Percentiles rank a stretch among this genome's conserved stretches.
Conservation (phyloP, 306 rosid genomes). For the Fragaria iinumae region DNA sequence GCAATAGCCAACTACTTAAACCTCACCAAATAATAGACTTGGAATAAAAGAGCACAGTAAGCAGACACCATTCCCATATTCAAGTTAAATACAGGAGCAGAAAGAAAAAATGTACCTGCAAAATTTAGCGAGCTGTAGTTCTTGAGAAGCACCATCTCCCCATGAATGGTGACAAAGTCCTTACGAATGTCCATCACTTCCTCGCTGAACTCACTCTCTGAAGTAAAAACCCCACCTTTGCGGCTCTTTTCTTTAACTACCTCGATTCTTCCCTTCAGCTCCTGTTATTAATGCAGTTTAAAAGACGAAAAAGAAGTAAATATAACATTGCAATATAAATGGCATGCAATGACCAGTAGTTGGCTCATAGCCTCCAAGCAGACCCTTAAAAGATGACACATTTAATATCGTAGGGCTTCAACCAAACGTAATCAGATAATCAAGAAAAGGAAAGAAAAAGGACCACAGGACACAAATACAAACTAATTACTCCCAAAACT, state of each 20-base stretch:
- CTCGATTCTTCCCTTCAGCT: slow-evolving; percentile 84
- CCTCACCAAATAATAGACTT: neutral
- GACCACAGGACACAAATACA: neutral
- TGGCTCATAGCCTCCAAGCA: neutral
- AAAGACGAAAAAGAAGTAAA: neutral
- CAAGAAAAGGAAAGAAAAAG: neutral
- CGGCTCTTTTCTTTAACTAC: slow-evolving; percentile 62
- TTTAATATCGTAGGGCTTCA: neutral
- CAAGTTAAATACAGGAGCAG: slow-evolving; percentile 12
- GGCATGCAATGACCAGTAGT: neutral
- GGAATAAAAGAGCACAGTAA: neutral
- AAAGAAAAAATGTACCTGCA: slow-evolving; percentile 54
- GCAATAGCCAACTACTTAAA: slow-evolving; percentile 12
- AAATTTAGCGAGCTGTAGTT: slow-evolving; percentile 93
- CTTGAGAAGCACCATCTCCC: slow-evolving; percentile 94
- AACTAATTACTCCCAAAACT: neutral
- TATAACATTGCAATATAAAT: slow-evolving; percentile 12
- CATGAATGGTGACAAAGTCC: slow-evolving; percentile 94
- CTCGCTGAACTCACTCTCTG: slow-evolving; percentile 80
- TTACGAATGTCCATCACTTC: slow-evolving; percentile 93
- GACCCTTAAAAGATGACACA: neutral
- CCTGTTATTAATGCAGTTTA: slow-evolving; percentile 40
- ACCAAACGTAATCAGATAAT: neutral
- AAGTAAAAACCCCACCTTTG: slow-evolving; percentile 46
- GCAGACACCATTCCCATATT: slow-evolving; percentile 15